Evolutionary conservation across 2,329 filamentous ascomycete species (phyloP).

Genomic region (Fusarium vanettenii): DNA sequence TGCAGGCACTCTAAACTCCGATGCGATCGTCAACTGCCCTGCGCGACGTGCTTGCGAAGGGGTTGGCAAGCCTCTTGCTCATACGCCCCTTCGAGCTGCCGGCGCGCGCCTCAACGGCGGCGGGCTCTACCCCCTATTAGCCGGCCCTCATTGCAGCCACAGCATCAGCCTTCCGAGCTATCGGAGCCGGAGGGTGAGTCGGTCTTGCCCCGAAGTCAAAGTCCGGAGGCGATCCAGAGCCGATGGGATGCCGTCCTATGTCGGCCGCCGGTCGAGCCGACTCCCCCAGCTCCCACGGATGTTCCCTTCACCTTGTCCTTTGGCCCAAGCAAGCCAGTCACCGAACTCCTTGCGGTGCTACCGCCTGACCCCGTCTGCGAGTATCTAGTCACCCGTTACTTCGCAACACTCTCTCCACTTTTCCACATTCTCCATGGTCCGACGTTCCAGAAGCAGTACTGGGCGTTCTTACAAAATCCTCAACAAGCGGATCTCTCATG

Average conservation of each 20-base stretch:
- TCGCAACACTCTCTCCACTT: conserved; percentile 16
- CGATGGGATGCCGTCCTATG: background rate
- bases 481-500: conserved; percentile 13
- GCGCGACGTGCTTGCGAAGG: conserved; percentile 13
- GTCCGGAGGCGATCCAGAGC: background rate
- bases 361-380: conserved; percentile 13
- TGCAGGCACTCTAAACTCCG: conserved; percentile 28
- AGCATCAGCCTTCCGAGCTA: background rate
- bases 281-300: background rate
- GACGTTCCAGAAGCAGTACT: conserved; percentile 31
- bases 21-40: conserved; percentile 30
- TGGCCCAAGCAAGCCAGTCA: conserved; percentile 1
- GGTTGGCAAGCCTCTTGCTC: background rate
- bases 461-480: conserved; percentile 8
- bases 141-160: background rate
- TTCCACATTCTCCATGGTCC: conserved; percentile 32
- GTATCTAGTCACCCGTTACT: conserved; percentile 24
- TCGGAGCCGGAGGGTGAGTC: background rate
- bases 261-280: background rate
- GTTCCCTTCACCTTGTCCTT: conserved; percentile 2
- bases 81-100: background rate
- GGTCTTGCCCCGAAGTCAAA: background rate
- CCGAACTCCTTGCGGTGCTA: conserved; percentile 11
- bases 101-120: background rate
- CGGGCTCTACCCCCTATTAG: background rate